phyloP scores from a whole-genome alignment of 495 filamentous ascomycete species.

The Poronia punctata region DNA sequence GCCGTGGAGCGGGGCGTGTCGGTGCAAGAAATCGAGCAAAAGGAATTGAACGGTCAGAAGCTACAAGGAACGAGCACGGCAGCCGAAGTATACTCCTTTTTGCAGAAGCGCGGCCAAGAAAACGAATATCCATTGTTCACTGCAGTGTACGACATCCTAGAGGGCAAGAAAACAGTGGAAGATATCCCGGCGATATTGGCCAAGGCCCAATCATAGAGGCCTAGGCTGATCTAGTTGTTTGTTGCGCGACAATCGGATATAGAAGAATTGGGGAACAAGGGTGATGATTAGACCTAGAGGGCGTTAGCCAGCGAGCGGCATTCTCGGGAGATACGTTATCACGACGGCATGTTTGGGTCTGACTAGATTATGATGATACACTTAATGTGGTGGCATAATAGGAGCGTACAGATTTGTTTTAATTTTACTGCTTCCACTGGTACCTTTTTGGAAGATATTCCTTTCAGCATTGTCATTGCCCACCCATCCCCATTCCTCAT shows the following conservation, averaged over 20 bases:
- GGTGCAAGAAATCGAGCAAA: slow-evolving; percentile 80
- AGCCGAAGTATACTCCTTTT: slow-evolving; percentile 79
- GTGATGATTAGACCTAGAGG: slow-evolving; percentile 4
- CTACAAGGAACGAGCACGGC: slow-evolving; percentile 91
- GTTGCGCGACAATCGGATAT: too few relatives aligned
- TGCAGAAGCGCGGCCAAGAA: slow-evolving; percentile 70
- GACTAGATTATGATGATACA: background rate
- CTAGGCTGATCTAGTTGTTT: too few relatives aligned
- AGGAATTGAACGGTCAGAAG: slow-evolving; percentile 94
- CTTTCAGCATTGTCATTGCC: too few relatives aligned
- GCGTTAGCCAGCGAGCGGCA: background rate
- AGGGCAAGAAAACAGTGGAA: slow-evolving; percentile 51
- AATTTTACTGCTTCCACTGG: too few relatives aligned
- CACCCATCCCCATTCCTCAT: too few relatives aligned
- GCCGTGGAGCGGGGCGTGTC: slow-evolving; percentile 69
- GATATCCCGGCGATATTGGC: slow-evolving; percentile 55
- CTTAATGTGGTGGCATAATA: background rate
- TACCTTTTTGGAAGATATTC: too few relatives aligned
- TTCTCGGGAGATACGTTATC: slow-evolving; percentile 2
- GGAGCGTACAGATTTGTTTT: too few relatives aligned
- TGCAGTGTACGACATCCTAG: slow-evolving; percentile 64
- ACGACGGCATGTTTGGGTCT: slow-evolving; percentile 4
- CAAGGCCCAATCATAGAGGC: slow-evolving; percentile 20
- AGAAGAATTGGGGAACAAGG: too few relatives aligned
- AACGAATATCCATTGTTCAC: slow-evolving; percentile 87